Evolutionary conservation across 768 basidiomycete genomes (phyloP).

Genomic region (Mycena rosella): DNA sequence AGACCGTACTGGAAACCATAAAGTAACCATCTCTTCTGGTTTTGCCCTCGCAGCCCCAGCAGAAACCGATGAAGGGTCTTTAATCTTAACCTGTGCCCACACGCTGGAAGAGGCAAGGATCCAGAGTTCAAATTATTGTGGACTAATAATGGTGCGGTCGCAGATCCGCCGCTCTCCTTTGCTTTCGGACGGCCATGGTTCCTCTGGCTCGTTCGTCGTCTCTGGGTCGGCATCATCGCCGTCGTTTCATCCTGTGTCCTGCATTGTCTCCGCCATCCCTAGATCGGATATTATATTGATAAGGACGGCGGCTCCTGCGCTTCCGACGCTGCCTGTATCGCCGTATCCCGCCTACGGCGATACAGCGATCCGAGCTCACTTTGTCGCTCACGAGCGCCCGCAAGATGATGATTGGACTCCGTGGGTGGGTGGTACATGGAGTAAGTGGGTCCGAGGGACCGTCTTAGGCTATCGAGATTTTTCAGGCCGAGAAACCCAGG

Average conservation of each 20-base stretch:
- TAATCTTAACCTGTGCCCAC: slow-evolving; percentile 71
- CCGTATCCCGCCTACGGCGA: slow-evolving; percentile 68
- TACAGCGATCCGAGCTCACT: slow-evolving; percentile 64
- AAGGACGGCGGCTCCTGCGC: slow-evolving; percentile 39
- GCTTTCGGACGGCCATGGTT: slow-evolving; percentile 35
- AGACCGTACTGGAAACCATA: slow-evolving; percentile 48
- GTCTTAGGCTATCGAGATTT: slow-evolving; percentile 72
- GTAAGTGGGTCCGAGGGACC: slow-evolving; percentile 64
- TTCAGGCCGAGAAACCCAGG: slow-evolving; percentile 69
- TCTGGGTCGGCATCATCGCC: slow-evolving; percentile 51
- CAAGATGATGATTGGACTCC: slow-evolving; percentile 58
- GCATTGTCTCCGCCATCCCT: slow-evolving; percentile 68
- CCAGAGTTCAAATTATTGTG: slow-evolving; percentile 7
- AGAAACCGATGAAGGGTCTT: slow-evolving; percentile 41
- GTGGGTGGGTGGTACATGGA: slow-evolving; percentile 67
- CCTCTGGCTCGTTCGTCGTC: slow-evolving; percentile 61
- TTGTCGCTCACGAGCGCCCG: slow-evolving; percentile 60
- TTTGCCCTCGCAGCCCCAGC: slow-evolving; percentile 60
- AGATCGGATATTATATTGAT: slow-evolving; percentile 69
- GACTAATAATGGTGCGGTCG: slow-evolving; percentile 20
- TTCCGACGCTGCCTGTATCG: slow-evolving; percentile 68
- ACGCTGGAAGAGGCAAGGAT: slow-evolving; percentile 69
- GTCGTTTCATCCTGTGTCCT: slow-evolving; percentile 54
- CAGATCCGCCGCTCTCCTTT: slow-evolving; percentile 54
- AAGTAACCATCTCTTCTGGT: slow-evolving; percentile 67